phyloP scores from a whole-genome alignment of 176 grass and related monocot genomes.

The Triticum timopheevii region DNA sequence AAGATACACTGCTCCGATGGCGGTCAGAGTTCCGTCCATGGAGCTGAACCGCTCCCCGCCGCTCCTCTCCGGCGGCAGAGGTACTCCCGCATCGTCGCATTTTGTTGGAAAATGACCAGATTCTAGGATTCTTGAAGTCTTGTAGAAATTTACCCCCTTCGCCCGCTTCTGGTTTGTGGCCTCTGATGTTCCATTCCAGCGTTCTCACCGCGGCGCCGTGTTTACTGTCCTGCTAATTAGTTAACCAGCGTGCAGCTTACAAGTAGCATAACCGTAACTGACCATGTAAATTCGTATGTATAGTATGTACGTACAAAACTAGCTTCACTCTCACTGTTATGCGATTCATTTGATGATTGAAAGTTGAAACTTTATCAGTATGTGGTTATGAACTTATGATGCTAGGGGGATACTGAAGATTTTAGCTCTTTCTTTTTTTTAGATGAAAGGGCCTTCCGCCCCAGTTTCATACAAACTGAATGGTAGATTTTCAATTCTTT shows the following conservation, averaged over 20 bases:
- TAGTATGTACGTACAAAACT: background rate
- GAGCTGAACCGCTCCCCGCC: constrained; percentile 44
- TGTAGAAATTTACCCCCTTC: background rate
- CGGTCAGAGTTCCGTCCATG: constrained; percentile 37
- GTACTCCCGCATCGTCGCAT: background rate
- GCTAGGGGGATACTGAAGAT: background rate
- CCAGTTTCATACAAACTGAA: background rate
- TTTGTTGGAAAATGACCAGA: background rate
- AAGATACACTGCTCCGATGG: constrained; percentile 36
- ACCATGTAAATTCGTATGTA: background rate
- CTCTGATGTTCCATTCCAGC: no score
- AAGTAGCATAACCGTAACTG: constrained; percentile 1
- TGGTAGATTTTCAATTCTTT: background rate
- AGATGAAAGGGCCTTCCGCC: background rate
- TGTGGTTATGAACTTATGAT: background rate
- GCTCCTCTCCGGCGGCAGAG: constrained; percentile 31
- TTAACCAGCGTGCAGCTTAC: background rate
- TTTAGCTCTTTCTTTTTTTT: background rate
- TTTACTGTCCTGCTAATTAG: background rate
- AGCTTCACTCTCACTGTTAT: background rate
- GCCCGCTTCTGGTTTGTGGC: background rate
- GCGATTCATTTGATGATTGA: background rate
- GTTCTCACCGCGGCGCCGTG: background rate
- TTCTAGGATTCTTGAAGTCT: background rate
- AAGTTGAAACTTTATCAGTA: background rate